Evolutionary conservation across 805 yeast genomes (phyloP).

Genomic region (Nakazawaea anatomiae): DNA sequence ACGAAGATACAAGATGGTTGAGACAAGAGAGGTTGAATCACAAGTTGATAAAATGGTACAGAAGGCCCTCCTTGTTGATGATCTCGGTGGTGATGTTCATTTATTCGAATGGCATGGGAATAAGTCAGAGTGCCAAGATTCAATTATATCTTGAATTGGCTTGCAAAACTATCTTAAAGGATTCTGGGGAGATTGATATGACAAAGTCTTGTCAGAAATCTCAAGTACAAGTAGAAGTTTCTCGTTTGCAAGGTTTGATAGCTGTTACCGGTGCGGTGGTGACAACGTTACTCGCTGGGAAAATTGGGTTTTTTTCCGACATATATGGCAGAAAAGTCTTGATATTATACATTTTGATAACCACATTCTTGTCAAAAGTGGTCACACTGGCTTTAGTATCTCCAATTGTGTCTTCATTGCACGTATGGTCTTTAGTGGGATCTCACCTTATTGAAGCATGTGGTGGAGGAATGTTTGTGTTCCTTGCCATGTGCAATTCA

Average conservation of each 20-base stretch:
- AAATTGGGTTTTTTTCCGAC: constrained; percentile 60
- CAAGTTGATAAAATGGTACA: constrained; percentile 38
- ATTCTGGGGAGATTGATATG: not conserved
- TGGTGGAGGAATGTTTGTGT: constrained; percentile 59
- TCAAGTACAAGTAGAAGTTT: constrained; percentile 36
- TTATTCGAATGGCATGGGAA: constrained; percentile 1
- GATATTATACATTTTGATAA: constrained; percentile 25
- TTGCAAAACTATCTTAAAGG: not conserved
- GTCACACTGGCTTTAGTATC: constrained; percentile 14
- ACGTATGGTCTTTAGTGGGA: constrained; percentile 31
- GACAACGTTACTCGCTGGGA: constrained; percentile 50
- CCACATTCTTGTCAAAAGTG: constrained; percentile 13
- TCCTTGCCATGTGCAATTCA: constrained; percentile 56
- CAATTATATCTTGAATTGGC: constrained; percentile 7
- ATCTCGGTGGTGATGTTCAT: constrained; percentile 18
- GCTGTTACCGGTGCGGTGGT: constrained; percentile 37
- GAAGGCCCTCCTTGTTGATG: constrained; percentile 42
- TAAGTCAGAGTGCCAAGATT: constrained; percentile 7
- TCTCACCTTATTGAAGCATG: constrained; percentile 39
- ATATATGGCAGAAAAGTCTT: constrained; percentile 54
- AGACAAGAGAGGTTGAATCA: constrained; percentile 43
- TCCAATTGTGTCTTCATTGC: constrained; percentile 20
- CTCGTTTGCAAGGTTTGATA: constrained; percentile 42
- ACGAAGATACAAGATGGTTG: constrained; percentile 43
- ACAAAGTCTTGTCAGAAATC: constrained; percentile 28